phyloP scores from a whole-genome alignment of 352 stramenopile species.

The Globisporangium spinosum region DNA sequence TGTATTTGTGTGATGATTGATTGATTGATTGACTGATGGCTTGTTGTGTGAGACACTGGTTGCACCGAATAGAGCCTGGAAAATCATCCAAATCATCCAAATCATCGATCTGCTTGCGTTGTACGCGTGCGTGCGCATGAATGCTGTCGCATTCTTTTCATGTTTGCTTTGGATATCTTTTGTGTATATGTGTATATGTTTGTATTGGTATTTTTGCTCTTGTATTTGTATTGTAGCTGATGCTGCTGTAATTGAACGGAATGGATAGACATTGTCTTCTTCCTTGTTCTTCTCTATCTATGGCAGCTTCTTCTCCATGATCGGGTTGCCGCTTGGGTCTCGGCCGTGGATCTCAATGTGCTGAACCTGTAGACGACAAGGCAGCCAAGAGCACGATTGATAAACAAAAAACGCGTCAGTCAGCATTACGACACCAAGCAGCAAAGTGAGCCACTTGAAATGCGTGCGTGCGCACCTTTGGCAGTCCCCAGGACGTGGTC shows the following conservation, averaged over 20 bases:
- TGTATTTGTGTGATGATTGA: no score
- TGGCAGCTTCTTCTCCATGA: constrained; percentile 86
- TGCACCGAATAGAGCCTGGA: not conserved
- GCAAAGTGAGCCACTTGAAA: not conserved
- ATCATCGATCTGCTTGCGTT: not conserved
- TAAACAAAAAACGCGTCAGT: not conserved
- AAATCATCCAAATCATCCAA: not conserved
- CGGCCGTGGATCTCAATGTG: constrained; percentile 88
- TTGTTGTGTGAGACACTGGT: no score
- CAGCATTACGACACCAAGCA: not conserved
- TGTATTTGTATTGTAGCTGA: not conserved
- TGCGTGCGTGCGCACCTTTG: constrained; percentile 37
- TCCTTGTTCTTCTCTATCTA: constrained; percentile 26
- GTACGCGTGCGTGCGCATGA: not conserved
- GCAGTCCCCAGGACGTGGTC: constrained; percentile 83
- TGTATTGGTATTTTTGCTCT: not conserved
- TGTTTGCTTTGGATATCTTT: not conserved
- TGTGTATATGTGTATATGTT: not conserved
- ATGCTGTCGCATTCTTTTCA: not conserved
- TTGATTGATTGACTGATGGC: not conserved
- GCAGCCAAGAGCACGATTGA: not conserved
- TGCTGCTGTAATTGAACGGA: not conserved
- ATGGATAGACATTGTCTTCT: not conserved
- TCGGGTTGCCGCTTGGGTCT: constrained; percentile 50
- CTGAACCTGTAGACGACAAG: constrained; percentile 39